Evolutionary conservation across 441 rosid genomes (phyloP), one percentile per base, ranked within the genome.

Genomic region (Gossypium trilobum): DNA sequence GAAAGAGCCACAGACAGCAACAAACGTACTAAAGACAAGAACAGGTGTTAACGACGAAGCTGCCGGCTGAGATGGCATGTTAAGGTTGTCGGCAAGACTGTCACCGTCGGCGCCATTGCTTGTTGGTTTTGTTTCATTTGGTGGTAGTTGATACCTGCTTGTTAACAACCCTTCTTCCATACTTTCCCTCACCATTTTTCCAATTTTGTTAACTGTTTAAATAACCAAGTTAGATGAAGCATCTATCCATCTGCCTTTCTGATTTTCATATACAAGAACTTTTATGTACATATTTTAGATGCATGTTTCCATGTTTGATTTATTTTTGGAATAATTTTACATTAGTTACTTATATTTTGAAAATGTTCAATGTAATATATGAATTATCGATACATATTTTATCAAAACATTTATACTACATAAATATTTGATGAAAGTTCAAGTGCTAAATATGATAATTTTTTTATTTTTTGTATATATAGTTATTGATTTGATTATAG

Each of bases 1-100:
- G 73, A 82, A 81, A 16, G 91, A 86, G 29, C 90, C 94, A 67
- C 83, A 86, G 27, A 84, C 84, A 60, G 86, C 72, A 14, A 77
- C 78, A 14, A 83, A 74, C 4, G 86, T 83, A 62, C 82, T 78
- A 5, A 83, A 70, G 68, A 83, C 78, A 9, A 81, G 78, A 58
- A 54, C 73, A 2, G 55, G 14, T 8, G 84, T 78, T 52, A 76
- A 68, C 50, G 77, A 63, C 10, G 77, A 74, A 33, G 72, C 46
- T 64, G 17, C 55, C 17, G 58, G 2, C 29, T 60, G 5, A 1
- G 39, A 68, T 68, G 72, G 60, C 17, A 4, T 10, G 48, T 29
- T 27, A 68, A 51, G 44, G 10, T 50, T 14, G 13, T 13, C 20
- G 29, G 1, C 19, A 42, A 0, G 6, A 4, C 31, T 13, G 56